Evolutionary conservation across 73 alveolate genomes (phyloP).

Genomic region (Paramecium tetraurelia): DNA sequence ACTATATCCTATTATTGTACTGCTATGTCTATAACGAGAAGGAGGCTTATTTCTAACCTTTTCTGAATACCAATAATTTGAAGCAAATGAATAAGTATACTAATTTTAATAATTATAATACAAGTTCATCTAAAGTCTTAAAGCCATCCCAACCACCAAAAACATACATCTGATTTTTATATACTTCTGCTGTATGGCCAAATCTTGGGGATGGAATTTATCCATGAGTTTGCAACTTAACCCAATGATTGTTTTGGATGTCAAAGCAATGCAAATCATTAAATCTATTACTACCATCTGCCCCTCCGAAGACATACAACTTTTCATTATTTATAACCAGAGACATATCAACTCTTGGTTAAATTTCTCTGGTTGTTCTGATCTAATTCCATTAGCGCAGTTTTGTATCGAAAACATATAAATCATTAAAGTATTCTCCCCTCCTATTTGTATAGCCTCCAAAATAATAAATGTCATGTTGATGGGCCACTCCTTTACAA

Average conservation of each 20-base stretch:
- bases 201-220: conserved; percentile 11
- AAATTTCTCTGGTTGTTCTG: not conserved
- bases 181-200: conserved; percentile 52
- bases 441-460: conserved; percentile 38
- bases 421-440: conserved; percentile 43
- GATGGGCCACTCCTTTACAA: conserved; percentile 7
- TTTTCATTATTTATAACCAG: conserved; percentile 10
- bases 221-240: conserved; percentile 26
- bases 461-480: conserved; percentile 16
- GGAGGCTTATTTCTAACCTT: conserved; percentile 22
- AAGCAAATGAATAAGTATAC: conserved; percentile 48
- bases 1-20: conserved; percentile 29
- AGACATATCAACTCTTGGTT: conserved; percentile 49
- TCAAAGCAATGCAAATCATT: conserved; percentile 41
- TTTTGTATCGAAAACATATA: conserved; percentile 13
- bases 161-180: conserved; percentile 33
- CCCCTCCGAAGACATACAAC: conserved; percentile 30
- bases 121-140: conserved; percentile 41
- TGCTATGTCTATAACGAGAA: conserved; percentile 35
- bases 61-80: conserved; percentile 42
- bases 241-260: not conserved
- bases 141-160: conserved; percentile 50
- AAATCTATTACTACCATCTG: conserved; percentile 35
- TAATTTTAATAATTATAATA: not conserved
- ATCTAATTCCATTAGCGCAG: not conserved